Conservation (phyloP, 352 stramenopile genomes). For the Elongisporangium senticosum region DNA sequence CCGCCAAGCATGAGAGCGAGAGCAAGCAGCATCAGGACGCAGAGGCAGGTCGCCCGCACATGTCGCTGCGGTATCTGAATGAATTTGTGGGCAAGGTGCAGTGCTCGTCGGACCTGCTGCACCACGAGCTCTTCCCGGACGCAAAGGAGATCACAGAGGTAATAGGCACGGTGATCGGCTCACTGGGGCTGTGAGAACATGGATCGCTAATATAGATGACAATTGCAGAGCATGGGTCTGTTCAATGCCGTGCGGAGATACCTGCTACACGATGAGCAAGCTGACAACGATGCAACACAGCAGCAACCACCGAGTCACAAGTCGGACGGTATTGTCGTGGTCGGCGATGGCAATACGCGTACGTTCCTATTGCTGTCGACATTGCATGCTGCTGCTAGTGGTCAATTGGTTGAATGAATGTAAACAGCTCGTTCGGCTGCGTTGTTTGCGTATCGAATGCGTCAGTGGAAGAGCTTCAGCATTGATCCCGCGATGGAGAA, state of each 20-base stretch:
- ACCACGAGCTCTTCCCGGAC: slow-evolving; percentile 72
- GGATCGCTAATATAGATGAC: background rate
- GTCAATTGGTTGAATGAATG: slow-evolving; percentile 1
- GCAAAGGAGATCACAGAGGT: slow-evolving; percentile 84
- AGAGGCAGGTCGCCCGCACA: slow-evolving; percentile 7
- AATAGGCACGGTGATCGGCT: too few species aligned
- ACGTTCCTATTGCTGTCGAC: slow-evolving; percentile 5
- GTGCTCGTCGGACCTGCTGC: slow-evolving; percentile 58
- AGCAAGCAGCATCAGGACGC: slow-evolving; percentile 1
- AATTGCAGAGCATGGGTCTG: slow-evolving; percentile 68
- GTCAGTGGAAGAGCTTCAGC: slow-evolving; percentile 72
- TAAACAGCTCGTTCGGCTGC: slow-evolving; percentile 59
- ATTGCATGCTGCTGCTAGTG: background rate
- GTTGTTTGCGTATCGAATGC: slow-evolving; percentile 69
- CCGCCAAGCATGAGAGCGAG: background rate
- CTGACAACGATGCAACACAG: background rate
- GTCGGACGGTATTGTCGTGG: slow-evolving; percentile 68
- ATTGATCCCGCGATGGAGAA: slow-evolving; percentile 76
- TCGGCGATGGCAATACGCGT: slow-evolving; percentile 80
- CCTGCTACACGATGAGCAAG: slow-evolving; percentile 27
- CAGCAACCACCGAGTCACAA: slow-evolving; percentile 7
- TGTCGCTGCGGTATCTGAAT: slow-evolving; percentile 78
- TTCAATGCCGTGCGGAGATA: slow-evolving; percentile 79
- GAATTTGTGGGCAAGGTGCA: slow-evolving; percentile 81
- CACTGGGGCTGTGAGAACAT: slow-evolving; percentile 2